phyloP scores from a whole-genome alignment of 164 flowering plant genomes.

The Buxus sempervirens region DNA sequence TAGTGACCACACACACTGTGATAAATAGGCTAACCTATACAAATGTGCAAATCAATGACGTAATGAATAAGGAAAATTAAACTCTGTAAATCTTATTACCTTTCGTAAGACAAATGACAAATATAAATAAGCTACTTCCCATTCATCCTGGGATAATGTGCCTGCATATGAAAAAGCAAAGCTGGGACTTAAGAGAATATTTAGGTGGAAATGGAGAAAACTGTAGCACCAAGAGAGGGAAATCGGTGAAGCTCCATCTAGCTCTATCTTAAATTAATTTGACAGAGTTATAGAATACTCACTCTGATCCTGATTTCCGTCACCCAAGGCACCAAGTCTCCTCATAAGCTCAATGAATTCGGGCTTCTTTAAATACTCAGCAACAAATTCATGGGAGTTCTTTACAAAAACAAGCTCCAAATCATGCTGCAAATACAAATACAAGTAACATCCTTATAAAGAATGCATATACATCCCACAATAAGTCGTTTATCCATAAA shows the following conservation, averaged over 20 bases:
- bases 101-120: slow-evolving; percentile 80
- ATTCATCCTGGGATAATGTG: slow-evolving; percentile 84
- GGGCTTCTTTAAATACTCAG: slow-evolving; percentile 78
- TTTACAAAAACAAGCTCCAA: slow-evolving; percentile 87
- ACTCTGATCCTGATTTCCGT: slow-evolving; percentile 83
- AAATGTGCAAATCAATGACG: background rate
- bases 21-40: background rate
- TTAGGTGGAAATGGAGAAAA: background rate
- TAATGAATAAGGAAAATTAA: background rate
- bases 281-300: slow-evolving; percentile 15
- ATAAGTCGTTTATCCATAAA: too few relatives aligned
- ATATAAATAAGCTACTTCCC: slow-evolving; percentile 95
- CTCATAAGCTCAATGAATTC: slow-evolving; percentile 91
- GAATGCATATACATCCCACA: background rate
- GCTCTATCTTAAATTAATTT: too few relatives aligned
- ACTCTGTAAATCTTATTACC: slow-evolving; percentile 35
- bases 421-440: slow-evolving; percentile 58
- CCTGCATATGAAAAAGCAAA: slow-evolving; percentile 36
- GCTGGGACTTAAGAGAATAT: background rate
- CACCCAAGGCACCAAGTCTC: slow-evolving; percentile 96
- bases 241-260: too few relatives aligned
- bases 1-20: background rate
- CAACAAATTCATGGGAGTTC: slow-evolving; percentile 86
- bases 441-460: background rate
- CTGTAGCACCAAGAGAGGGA: background rate